Percentiles rank a stretch among this genome's conserved stretches.
Evolutionary conservation across 768 basidiomycete species (phyloP).

Genomic region (Podaxis mareebaensis): DNA sequence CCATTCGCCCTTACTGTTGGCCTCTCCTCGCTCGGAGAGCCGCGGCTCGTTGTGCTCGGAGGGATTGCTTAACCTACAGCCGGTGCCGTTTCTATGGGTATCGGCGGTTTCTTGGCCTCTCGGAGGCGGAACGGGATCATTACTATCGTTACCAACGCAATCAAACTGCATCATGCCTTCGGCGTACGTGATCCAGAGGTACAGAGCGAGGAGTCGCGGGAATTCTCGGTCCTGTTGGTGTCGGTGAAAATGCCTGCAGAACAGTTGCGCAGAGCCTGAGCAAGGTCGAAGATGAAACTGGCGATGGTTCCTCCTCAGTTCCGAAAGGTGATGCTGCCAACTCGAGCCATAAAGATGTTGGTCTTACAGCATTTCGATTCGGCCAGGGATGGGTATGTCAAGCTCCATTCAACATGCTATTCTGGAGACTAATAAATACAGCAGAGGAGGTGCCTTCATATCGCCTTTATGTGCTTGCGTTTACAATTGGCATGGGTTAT

Average conservation of each 20-base stretch:
- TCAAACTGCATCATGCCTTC: constrained; percentile 81
- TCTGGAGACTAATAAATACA: neutral
- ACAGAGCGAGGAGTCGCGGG: constrained; percentile 94
- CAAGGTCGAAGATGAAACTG: constrained; percentile 53
- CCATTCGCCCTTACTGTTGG: too few species aligned
- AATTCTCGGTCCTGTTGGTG: constrained; percentile 85
- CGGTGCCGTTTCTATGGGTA: too few species aligned
- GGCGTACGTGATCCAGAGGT: constrained; percentile 88
- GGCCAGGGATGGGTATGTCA: constrained; percentile 84
- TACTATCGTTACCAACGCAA: constrained; percentile 73
- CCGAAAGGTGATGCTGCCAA: constrained; percentile 53
- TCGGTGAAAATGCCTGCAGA: constrained; percentile 79
- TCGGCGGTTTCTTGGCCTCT: constrained; percentile 42
- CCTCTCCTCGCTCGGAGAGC: too few species aligned
- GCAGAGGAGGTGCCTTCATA: constrained; percentile 86
- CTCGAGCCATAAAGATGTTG: constrained; percentile 64
- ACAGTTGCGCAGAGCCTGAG: constrained; percentile 77
- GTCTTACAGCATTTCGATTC: constrained; percentile 91
- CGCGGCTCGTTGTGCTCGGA: too few species aligned
- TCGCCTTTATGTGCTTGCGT: constrained; percentile 85
- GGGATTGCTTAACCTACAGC: too few species aligned
- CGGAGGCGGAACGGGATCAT: constrained; percentile 95
- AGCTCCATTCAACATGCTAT: neutral
- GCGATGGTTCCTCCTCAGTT: constrained; percentile 19
- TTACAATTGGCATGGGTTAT: constrained; percentile 95